phyloP scores from a whole-genome alignment of 2,329 filamentous ascomycete genomes.

The Triangularia setosa region DNA sequence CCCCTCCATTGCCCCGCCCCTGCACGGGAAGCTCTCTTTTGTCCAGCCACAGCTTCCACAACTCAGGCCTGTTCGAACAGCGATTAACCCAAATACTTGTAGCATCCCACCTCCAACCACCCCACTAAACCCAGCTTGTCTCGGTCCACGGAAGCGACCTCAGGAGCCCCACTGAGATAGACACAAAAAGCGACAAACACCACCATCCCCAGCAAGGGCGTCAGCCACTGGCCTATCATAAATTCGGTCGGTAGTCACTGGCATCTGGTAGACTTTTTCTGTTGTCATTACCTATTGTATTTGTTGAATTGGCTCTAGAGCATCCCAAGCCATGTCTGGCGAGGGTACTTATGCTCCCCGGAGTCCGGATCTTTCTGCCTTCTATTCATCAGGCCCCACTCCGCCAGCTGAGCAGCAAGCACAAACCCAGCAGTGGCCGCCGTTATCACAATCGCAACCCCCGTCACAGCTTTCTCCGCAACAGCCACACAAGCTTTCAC shows the following conservation, averaged over 20 bases:
- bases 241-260: conserved; percentile 2
- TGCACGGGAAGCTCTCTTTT: not conserved
- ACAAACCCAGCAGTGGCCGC: conserved; percentile 32
- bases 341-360: conserved; percentile 53
- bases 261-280: not conserved
- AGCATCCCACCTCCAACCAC: conserved; percentile 21
- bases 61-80: not conserved
- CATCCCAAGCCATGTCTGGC: conserved; percentile 43
- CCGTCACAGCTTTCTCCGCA: conserved; percentile 25
- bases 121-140: conserved; percentile 15
- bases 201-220: not conserved
- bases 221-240: conserved; percentile 17
- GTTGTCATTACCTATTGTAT: not conserved
- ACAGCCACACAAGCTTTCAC: conserved; percentile 24
- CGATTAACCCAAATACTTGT: conserved; percentile 19
- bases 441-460: conserved; percentile 32
- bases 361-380: conserved; percentile 57
- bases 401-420: conserved; percentile 23
- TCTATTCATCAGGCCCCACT: conserved; percentile 41
- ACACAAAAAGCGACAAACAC: conserved; percentile 4
- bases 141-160: conserved; percentile 4
- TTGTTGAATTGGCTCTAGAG: conserved; percentile 9
- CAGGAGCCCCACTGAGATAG: conserved; percentile 11
- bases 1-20: conserved; percentile 10
- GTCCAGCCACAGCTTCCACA: not conserved